phyloP scores from a whole-genome alignment of 2,329 filamentous ascomycete species.

The Teratosphaeria destructans region DNA sequence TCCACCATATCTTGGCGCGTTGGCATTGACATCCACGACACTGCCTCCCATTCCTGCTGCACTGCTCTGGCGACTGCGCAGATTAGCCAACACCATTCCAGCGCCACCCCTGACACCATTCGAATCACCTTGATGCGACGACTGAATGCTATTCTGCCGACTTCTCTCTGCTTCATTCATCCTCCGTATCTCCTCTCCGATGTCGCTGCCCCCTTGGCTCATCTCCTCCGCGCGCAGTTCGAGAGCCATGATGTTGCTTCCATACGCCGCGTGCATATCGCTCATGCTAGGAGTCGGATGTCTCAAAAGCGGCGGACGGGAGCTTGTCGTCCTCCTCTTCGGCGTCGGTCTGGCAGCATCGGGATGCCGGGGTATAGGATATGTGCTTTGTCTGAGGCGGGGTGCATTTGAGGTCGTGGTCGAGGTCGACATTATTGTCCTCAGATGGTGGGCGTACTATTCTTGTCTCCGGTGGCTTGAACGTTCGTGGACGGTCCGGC shows the following conservation, averaged over 20 bases:
- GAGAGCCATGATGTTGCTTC: constrained; percentile 56
- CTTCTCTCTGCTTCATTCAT: constrained; percentile 45
- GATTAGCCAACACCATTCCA: constrained; percentile 25
- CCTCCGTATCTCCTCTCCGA: constrained; percentile 66
- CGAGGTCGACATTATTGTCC: neutral
- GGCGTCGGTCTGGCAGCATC: neutral
- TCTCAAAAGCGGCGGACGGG: neutral
- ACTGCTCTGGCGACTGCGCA: constrained; percentile 49
- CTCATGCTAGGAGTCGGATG: constrained; percentile 1
- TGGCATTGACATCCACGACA: constrained; percentile 57
- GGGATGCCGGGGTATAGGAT: neutral
- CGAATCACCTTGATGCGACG: constrained; percentile 10
- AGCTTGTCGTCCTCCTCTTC: neutral
- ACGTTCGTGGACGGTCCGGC: neutral
- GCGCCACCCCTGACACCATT: constrained; percentile 5
- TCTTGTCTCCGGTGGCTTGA: neutral
- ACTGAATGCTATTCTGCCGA: constrained; percentile 15
- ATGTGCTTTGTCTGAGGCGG: neutral
- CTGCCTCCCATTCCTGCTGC: constrained; percentile 41
- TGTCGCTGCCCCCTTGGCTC: constrained; percentile 60
- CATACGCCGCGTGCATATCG: constrained; percentile 1
- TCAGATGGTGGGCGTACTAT: neutral
- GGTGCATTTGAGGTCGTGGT: neutral
- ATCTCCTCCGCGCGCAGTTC: constrained; percentile 67
- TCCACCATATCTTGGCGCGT: constrained; percentile 54